phyloP scores from a whole-genome alignment of 2,329 filamentous ascomycete genomes.

The Fusarium staphyleae region DNA sequence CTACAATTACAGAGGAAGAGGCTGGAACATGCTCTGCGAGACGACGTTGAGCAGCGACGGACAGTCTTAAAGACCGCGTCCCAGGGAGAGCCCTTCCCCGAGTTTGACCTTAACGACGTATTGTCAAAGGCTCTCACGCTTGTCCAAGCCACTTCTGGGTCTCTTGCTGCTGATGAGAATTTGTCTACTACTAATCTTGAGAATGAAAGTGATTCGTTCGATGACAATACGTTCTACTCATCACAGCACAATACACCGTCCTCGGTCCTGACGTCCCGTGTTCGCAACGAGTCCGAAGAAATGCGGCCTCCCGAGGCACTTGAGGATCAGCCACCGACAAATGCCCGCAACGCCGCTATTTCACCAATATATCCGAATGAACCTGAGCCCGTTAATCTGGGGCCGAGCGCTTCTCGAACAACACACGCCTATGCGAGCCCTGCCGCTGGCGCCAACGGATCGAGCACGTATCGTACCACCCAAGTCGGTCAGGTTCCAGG shows the following conservation, averaged over 20 bases:
- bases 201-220: constrained; percentile 78
- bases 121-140: constrained; percentile 73
- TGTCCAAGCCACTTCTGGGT: constrained; percentile 72
- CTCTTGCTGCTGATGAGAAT: constrained; percentile 63
- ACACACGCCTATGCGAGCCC: constrained; percentile 17
- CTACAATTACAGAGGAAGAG: constrained; percentile 79
- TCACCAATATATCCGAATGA: constrained; percentile 14
- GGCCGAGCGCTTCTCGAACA: constrained; percentile 11
- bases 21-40: constrained; percentile 77
- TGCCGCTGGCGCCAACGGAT: constrained; percentile 7
- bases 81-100: constrained; percentile 63
- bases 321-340: constrained; percentile 22
- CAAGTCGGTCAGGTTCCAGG: constrained; percentile 42
- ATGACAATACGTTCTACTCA: constrained; percentile 95
- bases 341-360: constrained; percentile 16
- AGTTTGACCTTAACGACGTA: constrained; percentile 76
- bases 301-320: constrained; percentile 24
- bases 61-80: constrained; percentile 49
- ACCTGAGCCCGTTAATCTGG: constrained; percentile 7
- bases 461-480: constrained; percentile 20
- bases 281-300: constrained; percentile 56
- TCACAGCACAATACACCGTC: constrained; percentile 85
- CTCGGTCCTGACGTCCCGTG: constrained; percentile 55
- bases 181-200: constrained; percentile 62
- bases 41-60: constrained; percentile 74